phyloP scores from a whole-genome alignment of 164 flowering plant genomes.

The Vitis riparia region DNA sequence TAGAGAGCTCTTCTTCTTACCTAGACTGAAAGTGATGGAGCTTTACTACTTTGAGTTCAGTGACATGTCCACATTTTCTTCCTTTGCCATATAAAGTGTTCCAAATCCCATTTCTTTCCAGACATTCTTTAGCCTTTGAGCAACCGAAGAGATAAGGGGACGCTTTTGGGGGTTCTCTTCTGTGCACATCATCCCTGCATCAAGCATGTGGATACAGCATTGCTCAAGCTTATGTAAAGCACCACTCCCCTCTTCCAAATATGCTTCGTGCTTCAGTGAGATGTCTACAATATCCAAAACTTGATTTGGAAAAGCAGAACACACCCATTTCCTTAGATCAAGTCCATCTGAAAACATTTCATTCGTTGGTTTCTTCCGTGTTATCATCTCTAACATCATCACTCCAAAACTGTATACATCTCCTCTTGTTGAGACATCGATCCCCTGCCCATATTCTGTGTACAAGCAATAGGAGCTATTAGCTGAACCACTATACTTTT shows the following conservation, averaged over 20 bases:
- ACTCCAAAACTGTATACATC: too few species aligned
- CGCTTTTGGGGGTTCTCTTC: slow-evolving; percentile 4
- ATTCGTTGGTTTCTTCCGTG: neutral
- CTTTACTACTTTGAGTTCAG: neutral
- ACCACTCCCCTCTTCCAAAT: neutral
- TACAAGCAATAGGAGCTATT: neutral
- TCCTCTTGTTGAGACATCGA: too few species aligned
- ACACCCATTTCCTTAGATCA: slow-evolving; percentile 5
- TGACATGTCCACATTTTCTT: neutral
- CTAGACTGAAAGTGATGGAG: neutral
- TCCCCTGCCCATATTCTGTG: neutral
- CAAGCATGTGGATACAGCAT: slow-evolving; percentile 1
- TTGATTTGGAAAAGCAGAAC: slow-evolving; percentile 1
- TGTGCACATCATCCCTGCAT: slow-evolving; percentile 8
- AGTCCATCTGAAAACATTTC: slow-evolving; percentile 3
- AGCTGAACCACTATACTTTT: neutral
- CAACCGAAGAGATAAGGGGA: neutral
- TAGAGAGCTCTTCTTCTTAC: neutral
- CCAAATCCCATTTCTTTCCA: slow-evolving; percentile 3
- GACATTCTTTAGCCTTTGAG: neutral
- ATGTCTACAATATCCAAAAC: slow-evolving; percentile 8
- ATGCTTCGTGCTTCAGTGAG: neutral
- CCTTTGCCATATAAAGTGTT: neutral
- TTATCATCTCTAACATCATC: neutral
- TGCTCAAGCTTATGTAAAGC: slow-evolving; percentile 1